Evolutionary conservation across 2,329 filamentous ascomycete genomes (phyloP).

Genomic region (Xylaria digitata): DNA sequence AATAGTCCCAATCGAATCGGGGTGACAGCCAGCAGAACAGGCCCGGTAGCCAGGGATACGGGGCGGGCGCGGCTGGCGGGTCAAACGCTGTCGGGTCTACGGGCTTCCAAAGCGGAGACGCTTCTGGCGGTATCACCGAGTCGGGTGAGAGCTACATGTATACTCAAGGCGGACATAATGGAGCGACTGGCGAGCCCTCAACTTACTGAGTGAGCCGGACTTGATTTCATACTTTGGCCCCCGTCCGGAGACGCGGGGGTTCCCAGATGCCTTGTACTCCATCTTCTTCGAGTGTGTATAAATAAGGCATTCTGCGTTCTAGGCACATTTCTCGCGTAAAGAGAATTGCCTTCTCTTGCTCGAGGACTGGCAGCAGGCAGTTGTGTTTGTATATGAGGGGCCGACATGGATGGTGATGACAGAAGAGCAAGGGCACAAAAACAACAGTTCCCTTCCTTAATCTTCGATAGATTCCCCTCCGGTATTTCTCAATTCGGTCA

Average conservation of each 20-base stretch:
- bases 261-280: conserved; percentile 43
- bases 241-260: conserved; percentile 29
- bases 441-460: conserved; percentile 40
- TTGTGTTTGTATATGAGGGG: conserved; percentile 47
- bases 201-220: conserved; percentile 58
- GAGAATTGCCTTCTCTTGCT: conserved; percentile 16
- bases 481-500: conserved; percentile 43
- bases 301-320: conserved; percentile 45
- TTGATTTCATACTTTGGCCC: conserved; percentile 28
- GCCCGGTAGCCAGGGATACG: conserved; percentile 66
- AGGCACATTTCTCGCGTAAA: conserved; percentile 27
- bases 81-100: conserved; percentile 56
- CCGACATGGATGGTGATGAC: conserved; percentile 40
- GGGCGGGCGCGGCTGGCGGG: conserved; percentile 55
- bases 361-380: conserved; percentile 24
- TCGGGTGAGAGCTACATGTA: conserved; percentile 64
- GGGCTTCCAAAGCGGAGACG: conserved; percentile 59
- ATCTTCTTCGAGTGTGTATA: conserved; percentile 50
- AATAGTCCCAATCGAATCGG: conserved; percentile 83
- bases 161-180: conserved; percentile 67
- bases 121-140: conserved; percentile 57
- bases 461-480: conserved; percentile 50
- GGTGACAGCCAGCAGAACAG: conserved; percentile 65
- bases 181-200: conserved; percentile 59
- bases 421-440: conserved; percentile 41